Evolutionary conservation across 1,284 basidiomycete genomes (phyloP).

Genomic region (Neonothopanus nambi): DNA sequence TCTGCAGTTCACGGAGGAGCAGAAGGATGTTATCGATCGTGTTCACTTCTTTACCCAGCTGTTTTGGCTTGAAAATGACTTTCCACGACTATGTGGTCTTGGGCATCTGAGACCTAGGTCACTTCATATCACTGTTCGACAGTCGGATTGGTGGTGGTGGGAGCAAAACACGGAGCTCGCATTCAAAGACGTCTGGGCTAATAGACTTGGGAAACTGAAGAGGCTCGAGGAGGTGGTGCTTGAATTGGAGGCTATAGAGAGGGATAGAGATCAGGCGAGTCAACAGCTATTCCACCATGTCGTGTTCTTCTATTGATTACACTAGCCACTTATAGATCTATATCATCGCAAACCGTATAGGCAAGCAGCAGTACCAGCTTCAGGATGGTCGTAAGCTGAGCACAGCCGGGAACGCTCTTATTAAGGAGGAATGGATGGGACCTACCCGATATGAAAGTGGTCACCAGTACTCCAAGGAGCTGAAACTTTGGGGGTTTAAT

Average conservation of each 20-base stretch:
- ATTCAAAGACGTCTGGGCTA: conserved; percentile 4
- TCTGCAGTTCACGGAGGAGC: conserved; percentile 8
- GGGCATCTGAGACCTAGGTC: background rate
- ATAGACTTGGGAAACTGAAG: background rate
- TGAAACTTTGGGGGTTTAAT: conserved; percentile 1
- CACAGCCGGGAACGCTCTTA: background rate
- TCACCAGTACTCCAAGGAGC: background rate
- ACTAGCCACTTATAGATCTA: conserved; percentile 10
- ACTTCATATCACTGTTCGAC: conserved; percentile 20
- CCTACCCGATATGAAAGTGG: background rate
- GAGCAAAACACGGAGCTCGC: conserved; percentile 9
- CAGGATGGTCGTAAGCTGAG: background rate
- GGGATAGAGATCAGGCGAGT: conserved; percentile 14
- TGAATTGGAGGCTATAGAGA: conserved; percentile 15
- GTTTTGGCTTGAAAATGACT: conserved; percentile 19
- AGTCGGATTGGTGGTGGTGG: conserved; percentile 23
- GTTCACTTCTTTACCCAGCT: conserved; percentile 28
- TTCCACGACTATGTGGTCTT: background rate
- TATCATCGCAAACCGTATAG: conserved; percentile 7
- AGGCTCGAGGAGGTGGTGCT: conserved; percentile 8
- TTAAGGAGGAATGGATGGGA: conserved; percentile 14
- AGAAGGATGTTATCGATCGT: conserved; percentile 16
- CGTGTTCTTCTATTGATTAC: background rate
- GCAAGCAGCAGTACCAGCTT: background rate
- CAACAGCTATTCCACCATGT: no score